phyloP scores from a whole-genome alignment of 495 filamentous ascomycete species.

The Trichocladium antarcticum region DNA sequence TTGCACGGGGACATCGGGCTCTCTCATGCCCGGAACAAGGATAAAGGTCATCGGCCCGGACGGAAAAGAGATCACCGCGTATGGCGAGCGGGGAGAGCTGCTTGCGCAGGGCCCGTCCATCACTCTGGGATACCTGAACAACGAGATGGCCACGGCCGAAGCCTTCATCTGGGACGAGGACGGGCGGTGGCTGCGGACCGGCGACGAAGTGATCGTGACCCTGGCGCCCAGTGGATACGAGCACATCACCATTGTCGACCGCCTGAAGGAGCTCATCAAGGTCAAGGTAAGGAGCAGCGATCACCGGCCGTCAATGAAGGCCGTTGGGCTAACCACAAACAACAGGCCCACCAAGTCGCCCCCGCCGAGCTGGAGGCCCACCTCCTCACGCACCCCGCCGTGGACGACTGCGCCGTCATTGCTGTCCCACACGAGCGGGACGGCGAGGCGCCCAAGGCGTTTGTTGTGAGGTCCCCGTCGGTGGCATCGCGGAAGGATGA shows the following conservation, averaged over 20 bases:
- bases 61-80: constrained; percentile 61
- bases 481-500: constrained; percentile 45
- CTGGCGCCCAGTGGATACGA: constrained; percentile 54
- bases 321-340: no score
- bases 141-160: constrained; percentile 69
- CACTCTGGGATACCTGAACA: constrained; percentile 74
- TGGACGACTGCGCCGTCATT: constrained; percentile 78
- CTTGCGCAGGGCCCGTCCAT: constrained; percentile 65
- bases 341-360: constrained; percentile 83
- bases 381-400: constrained; percentile 67
- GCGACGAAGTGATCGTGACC: constrained; percentile 68
- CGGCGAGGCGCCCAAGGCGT: constrained; percentile 81
- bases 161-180: constrained; percentile 65
- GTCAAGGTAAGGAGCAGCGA: no score
- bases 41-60: constrained; percentile 63
- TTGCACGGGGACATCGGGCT: constrained; percentile 61
- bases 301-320: no score
- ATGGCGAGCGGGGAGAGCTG: constrained; percentile 72
- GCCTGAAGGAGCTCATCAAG: constrained; percentile 91
- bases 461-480: constrained; percentile 60
- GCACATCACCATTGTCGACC: constrained; percentile 75
- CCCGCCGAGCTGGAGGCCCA: constrained; percentile 87
- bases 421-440: constrained; percentile 61
- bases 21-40: constrained; percentile 53
- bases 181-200: constrained; percentile 69